Evolutionary conservation across 2,329 filamentous ascomycete genomes (phyloP), one percentile per base, ranked within the genome.

Genomic region (Elsinoe perseae): DNA sequence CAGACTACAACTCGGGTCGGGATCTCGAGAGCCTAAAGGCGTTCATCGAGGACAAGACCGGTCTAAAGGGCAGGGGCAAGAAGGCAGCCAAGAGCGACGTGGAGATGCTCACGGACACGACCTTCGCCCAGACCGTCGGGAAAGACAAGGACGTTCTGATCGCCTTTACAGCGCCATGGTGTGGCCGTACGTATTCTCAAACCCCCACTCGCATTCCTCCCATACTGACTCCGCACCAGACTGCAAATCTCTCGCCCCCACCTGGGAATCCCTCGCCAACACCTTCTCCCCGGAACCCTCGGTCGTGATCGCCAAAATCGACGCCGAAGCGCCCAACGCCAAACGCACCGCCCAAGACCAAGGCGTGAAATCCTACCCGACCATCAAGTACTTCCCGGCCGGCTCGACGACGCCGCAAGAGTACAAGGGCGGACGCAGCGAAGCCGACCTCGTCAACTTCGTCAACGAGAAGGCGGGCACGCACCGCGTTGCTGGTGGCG

Each of bases 91-190:
- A 86, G 16, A 95, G 87, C 72, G 75, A 82, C 59, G 86, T 98
- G 8, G 80, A 84, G 66, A 85, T 88, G 75, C 79, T 98, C 71
- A 90, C 81, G 52, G 90, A 97, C 67, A 72, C 79, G 64, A 83
- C 82, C 58, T 97, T 97, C 75, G 82, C 84, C 72, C 76, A 84
- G 69, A 77, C 81, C 58, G 78, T 96, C 75, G 92, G 92, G 61
- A 79, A 83, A 53, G 88, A 95, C 61, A 90, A 95, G 80, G 80
- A 95, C 72, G 89, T 95, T 18, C 73, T 98, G 56, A 91, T 98
- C 69, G 91, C 95, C 44, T 98, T 98, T 73, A 98, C 95, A 64
- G 92, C 93, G 54, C 91, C 93, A 54, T 97, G 92, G 93, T 98
- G 93, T 74, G 92, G 92, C 72, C 92, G 93, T 97, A 82, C 75